These are phyloP conservation scores for Cymbopogon flexuosus DNA, from an alignment of 202 grass and related monocot genomes.

Conservation along the genomic window DNA sequence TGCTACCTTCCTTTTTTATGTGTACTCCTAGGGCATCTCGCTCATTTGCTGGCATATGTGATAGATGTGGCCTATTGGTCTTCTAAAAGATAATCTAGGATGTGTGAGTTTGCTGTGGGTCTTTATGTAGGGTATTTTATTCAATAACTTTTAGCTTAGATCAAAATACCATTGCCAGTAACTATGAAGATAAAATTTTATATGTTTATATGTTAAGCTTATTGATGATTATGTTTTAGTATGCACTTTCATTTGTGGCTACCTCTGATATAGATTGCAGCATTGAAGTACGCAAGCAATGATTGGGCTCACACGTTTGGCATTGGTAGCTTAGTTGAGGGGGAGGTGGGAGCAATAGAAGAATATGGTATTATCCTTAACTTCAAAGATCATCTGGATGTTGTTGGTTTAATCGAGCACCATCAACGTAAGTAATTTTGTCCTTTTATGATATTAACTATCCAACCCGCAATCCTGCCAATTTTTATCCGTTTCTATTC, in stretches of 20 bases:
- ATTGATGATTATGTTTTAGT: constrained; percentile 15
- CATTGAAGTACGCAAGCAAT: constrained; percentile 54
- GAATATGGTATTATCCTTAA: constrained; percentile 84
- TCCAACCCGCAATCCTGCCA: background rate
- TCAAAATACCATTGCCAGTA: background rate
- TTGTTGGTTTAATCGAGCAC: constrained; percentile 87
- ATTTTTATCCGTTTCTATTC: background rate
- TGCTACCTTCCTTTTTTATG: background rate
- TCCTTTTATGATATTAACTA: constrained; percentile 1
- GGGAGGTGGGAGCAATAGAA: constrained; percentile 70
- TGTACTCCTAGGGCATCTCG: background rate
- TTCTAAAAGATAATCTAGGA: background rate
- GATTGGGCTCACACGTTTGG: constrained; percentile 55
- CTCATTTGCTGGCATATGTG: background rate
- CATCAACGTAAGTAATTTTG: constrained; percentile 69
- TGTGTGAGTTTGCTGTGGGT: background rate
- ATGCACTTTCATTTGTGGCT: background rate
- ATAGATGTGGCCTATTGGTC: background rate
- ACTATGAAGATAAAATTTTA: background rate
- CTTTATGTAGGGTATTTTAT: background rate
- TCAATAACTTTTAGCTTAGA: background rate
- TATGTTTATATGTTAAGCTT: background rate
- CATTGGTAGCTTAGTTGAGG: constrained; percentile 77
- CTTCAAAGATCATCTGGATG: constrained; percentile 70
- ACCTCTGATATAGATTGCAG: constrained; percentile 50